These are phyloP conservation scores for Salix udensis DNA, from an alignment of 345 rosid genomes.

Conservation along the genomic window DNA sequence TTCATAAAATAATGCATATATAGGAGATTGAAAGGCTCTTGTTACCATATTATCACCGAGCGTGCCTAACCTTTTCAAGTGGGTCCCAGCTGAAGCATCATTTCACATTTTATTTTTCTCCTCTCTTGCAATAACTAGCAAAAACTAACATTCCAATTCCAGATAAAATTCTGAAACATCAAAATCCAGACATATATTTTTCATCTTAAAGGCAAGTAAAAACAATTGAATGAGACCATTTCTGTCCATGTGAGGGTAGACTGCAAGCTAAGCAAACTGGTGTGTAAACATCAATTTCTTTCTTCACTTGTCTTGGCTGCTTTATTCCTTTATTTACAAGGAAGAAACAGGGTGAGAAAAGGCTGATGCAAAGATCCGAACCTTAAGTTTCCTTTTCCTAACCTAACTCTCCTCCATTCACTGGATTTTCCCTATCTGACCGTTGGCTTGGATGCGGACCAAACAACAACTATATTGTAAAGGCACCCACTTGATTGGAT, in stretches of 20 bases:
- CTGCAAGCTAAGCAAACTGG: constrained; percentile 55
- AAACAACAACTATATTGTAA: constrained; percentile 27
- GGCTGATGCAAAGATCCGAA: constrained; percentile 30
- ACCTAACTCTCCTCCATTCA: constrained; percentile 44
- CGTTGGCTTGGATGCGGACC: constrained; percentile 50
- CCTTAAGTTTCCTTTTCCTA: constrained; percentile 38
- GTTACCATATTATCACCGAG: constrained; percentile 27
- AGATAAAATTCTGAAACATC: neutral
- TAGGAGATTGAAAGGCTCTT: constrained; percentile 22
- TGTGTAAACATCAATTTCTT: constrained; percentile 15
- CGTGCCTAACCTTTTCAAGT: constrained; percentile 13
- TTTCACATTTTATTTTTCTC: constrained; percentile 12
- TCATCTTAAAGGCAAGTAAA: neutral
- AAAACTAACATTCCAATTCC: constrained; percentile 3
- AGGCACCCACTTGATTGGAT: constrained; percentile 22
- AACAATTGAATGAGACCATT: neutral
- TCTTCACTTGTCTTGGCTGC: constrained; percentile 23
- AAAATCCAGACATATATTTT: constrained; percentile 4
- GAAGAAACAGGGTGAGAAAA: constrained; percentile 20
- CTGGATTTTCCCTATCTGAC: constrained; percentile 38
- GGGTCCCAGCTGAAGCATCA: constrained; percentile 31
- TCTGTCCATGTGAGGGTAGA: constrained; percentile 31
- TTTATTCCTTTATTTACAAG: constrained; percentile 45
- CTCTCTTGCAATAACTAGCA: neutral
- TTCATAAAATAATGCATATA: constrained; percentile 7